These are phyloP conservation scores for Plenodomus biglobosus DNA, from an alignment of 2,329 filamentous ascomycete genomes.

Conservation along the genomic window DNA sequence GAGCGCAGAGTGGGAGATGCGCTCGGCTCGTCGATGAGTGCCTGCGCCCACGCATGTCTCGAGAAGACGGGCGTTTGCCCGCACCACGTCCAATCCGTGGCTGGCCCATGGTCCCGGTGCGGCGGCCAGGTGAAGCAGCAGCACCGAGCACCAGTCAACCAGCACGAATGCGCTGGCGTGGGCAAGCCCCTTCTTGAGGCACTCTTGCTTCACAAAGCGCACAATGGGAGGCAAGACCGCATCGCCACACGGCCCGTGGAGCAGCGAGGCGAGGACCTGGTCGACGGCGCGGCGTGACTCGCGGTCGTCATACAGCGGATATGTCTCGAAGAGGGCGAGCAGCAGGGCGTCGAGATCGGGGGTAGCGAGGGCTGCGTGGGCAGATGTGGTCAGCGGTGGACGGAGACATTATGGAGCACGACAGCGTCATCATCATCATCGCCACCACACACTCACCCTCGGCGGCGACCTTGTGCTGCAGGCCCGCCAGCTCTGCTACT, in stretches of 20 bases:
- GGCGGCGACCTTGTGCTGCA: constrained; percentile 48
- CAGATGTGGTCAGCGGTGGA: constrained; percentile 16
- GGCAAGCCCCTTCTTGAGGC: constrained; percentile 75
- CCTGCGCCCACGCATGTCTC: constrained; percentile 69
- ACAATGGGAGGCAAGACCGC: constrained; percentile 65
- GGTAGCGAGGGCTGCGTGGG: constrained; percentile 43
- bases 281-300: constrained; percentile 81
- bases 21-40: constrained; percentile 41
- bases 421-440: no score
- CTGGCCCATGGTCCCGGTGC: constrained; percentile 63
- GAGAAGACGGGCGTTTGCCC: constrained; percentile 70
- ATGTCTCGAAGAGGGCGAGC: constrained; percentile 79
- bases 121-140: constrained; percentile 71
- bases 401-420: no score
- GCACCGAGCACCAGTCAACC: constrained; percentile 81
- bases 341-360: constrained; percentile 59
- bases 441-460: constrained; percentile 44
- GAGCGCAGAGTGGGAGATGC: constrained; percentile 72
- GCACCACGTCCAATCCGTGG: constrained; percentile 66
- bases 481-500: constrained; percentile 47
- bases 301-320: constrained; percentile 84
- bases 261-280: constrained; percentile 70
- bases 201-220: constrained; percentile 68
- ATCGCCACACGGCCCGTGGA: constrained; percentile 61
- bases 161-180: constrained; percentile 82